These are phyloP conservation scores for Tylopilus rubrobrunneus DNA, from an alignment of 768 basidiomycete genomes.

Conservation along the genomic window DNA sequence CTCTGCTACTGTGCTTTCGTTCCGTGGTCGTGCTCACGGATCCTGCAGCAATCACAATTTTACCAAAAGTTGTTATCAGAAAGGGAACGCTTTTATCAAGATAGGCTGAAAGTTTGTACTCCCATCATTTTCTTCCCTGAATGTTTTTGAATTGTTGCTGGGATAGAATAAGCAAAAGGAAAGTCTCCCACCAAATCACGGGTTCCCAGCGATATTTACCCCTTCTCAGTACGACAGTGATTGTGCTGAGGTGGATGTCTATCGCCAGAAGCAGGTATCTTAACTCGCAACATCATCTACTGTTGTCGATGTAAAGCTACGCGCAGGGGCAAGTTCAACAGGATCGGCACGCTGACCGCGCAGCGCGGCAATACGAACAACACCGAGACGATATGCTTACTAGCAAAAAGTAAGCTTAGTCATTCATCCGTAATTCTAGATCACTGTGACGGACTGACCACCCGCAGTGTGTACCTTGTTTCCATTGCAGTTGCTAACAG, in stretches of 20 bases:
- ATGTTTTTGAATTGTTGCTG: conserved; percentile 1
- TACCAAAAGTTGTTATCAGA: conserved; percentile 70
- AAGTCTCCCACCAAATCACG: not conserved
- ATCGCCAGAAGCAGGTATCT: conserved; percentile 73
- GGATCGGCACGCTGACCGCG: conserved; percentile 73
- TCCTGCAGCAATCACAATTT: conserved; percentile 58
- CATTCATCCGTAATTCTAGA: not conserved
- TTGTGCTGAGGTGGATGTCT: conserved; percentile 66
- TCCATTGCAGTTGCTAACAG: conserved; percentile 67
- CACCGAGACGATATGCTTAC: conserved; percentile 75
- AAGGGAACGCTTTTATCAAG: conserved; percentile 61
- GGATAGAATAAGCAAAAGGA: conserved; percentile 33
- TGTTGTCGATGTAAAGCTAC: conserved; percentile 6
- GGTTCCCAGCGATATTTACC: conserved; percentile 2
- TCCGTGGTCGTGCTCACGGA: conserved; percentile 9
- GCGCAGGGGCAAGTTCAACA: conserved; percentile 61
- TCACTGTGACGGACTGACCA: not conserved
- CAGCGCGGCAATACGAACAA: conserved; percentile 70
- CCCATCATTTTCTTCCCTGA: conserved; percentile 1
- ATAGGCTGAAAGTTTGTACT: conserved; percentile 61
- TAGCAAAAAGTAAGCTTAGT: conserved; percentile 63
- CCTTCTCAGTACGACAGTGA: conserved; percentile 69
- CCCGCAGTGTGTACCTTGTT: conserved; percentile 61
- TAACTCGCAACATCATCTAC: not conserved
- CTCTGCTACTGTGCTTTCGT: not conserved